These are phyloP conservation scores for Colletotrichum truncatum DNA, from an alignment of 2,329 filamentous ascomycete species.

Conservation along the genomic window DNA sequence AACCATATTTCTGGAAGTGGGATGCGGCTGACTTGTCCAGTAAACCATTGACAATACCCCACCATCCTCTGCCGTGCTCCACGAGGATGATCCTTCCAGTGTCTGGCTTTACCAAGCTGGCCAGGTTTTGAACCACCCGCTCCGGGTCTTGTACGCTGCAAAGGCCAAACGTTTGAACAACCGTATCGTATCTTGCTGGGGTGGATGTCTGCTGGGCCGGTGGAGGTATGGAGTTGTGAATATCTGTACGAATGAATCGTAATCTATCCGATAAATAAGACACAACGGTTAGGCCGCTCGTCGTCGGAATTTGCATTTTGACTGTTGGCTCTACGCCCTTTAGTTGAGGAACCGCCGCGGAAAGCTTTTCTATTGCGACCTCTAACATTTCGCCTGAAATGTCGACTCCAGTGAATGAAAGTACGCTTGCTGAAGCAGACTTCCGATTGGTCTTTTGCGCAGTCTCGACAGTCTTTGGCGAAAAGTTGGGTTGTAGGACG, in stretches of 20 bases:
- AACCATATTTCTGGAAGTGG: slow-evolving; percentile 70
- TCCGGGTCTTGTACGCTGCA: slow-evolving; percentile 69
- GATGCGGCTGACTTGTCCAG: slow-evolving; percentile 63
- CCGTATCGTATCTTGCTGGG: slow-evolving; percentile 40
- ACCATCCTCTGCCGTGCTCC: slow-evolving; percentile 69
- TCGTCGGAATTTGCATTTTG: background rate
- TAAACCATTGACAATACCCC: slow-evolving; percentile 61
- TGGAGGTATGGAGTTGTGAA: slow-evolving; percentile 51
- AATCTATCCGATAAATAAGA: slow-evolving; percentile 51
- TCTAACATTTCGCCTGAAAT: slow-evolving; percentile 69
- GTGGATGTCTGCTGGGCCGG: slow-evolving; percentile 33
- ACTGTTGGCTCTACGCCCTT: slow-evolving; percentile 35
- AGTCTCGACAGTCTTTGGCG: background rate
- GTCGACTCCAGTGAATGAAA: slow-evolving; percentile 70
- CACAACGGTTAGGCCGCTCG: background rate
- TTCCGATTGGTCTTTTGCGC: background rate
- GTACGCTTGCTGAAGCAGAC: slow-evolving; percentile 39
- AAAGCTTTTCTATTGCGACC: slow-evolving; percentile 63
- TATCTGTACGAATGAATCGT: slow-evolving; percentile 59
- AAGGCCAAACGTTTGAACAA: slow-evolving; percentile 65
- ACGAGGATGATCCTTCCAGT: slow-evolving; percentile 69
- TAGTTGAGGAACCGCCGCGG: slow-evolving; percentile 50
- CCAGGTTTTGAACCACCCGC: slow-evolving; percentile 62
- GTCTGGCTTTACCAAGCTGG: slow-evolving; percentile 58
- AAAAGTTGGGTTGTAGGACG: background rate